Evolutionary conservation across 345 rosid genomes (phyloP).

Genomic region (Acer campestre): DNA sequence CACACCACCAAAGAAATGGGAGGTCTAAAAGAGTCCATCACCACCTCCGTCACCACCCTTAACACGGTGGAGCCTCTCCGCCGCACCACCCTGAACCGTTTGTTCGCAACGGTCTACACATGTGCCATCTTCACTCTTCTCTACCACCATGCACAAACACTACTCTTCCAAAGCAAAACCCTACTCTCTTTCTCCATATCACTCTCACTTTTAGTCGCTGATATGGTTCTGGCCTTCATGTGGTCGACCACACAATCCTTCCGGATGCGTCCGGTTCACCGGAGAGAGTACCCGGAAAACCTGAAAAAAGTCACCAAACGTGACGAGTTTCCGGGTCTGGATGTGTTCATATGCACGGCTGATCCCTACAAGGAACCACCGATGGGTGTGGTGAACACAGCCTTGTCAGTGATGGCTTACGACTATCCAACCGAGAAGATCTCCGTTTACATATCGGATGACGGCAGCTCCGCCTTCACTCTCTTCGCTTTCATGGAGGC

Average conservation of each 20-base stretch:
- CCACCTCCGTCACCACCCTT: slow-evolving; percentile 21
- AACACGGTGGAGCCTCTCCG: slow-evolving; percentile 42
- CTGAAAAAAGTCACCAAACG: slow-evolving; percentile 27
- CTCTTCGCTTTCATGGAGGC: slow-evolving; percentile 80
- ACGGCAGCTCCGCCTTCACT: slow-evolving; percentile 75
- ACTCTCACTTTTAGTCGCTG: slow-evolving; percentile 46
- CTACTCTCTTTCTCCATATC: slow-evolving; percentile 16
- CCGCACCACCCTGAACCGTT: slow-evolving; percentile 41
- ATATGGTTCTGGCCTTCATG: slow-evolving; percentile 65
- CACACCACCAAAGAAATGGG: slow-evolving; percentile 16
- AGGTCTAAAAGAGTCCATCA: slow-evolving; percentile 3
- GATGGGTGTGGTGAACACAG: slow-evolving; percentile 65
- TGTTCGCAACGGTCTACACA: slow-evolving; percentile 48
- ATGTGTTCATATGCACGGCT: not conserved
- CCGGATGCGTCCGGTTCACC: slow-evolving; percentile 44
- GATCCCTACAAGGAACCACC: slow-evolving; percentile 45
- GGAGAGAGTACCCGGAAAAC: slow-evolving; percentile 51
- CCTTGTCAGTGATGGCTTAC: slow-evolving; percentile 74
- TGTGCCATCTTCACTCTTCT: slow-evolving; percentile 56
- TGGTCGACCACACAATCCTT: slow-evolving; percentile 46
- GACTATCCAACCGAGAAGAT: slow-evolving; percentile 73
- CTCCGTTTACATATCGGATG: slow-evolving; percentile 78
- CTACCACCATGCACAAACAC: slow-evolving; percentile 46
- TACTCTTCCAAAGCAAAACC: slow-evolving; percentile 30
- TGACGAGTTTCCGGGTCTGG: slow-evolving; percentile 17